Evolutionary conservation across 1,139 yeast species (phyloP).

Genomic region (Saccharomyces hybrid): DNA sequence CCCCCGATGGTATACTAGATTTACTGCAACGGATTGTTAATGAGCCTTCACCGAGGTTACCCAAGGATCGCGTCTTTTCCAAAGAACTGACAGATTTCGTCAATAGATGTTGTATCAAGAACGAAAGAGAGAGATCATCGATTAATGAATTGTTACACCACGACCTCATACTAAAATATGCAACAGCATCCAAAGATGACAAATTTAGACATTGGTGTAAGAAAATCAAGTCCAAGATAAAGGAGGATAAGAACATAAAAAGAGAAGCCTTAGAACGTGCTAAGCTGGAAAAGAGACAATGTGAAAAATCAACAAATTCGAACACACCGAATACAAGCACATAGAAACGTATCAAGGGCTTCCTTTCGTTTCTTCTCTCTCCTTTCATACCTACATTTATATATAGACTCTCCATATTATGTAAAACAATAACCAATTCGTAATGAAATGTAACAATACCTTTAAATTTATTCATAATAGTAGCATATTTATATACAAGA

Average conservation of each 20-base stretch:
- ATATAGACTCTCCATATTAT: not conserved
- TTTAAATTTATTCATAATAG: not conserved
- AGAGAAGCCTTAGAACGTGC: conserved; percentile 27
- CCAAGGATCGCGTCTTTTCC: conserved; percentile 20
- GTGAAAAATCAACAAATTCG: conserved; percentile 12
- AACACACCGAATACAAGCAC: not conserved
- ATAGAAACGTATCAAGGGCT: not conserved
- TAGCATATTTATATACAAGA: not conserved
- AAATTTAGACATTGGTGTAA: conserved; percentile 31
- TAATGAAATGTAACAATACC: not conserved
- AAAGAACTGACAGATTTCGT: conserved; percentile 54
- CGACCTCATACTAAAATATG: conserved; percentile 25
- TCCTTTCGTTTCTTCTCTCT: not conserved
- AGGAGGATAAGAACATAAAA: conserved; percentile 26
- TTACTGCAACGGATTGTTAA: conserved; percentile 85
- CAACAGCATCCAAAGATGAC: conserved; percentile 16
- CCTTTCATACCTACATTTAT: not conserved
- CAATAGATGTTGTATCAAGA: conserved; percentile 56
- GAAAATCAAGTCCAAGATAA: conserved; percentile 23
- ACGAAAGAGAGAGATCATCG: conserved; percentile 53
- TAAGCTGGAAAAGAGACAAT: conserved; percentile 23
- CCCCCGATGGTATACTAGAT: conserved; percentile 85
- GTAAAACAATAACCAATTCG: not conserved
- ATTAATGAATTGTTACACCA: conserved; percentile 49
- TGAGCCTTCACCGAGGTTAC: conserved; percentile 78